Conservation (phyloP, 805 yeast genomes). For the Spathaspora hagerdaliae region DNA sequence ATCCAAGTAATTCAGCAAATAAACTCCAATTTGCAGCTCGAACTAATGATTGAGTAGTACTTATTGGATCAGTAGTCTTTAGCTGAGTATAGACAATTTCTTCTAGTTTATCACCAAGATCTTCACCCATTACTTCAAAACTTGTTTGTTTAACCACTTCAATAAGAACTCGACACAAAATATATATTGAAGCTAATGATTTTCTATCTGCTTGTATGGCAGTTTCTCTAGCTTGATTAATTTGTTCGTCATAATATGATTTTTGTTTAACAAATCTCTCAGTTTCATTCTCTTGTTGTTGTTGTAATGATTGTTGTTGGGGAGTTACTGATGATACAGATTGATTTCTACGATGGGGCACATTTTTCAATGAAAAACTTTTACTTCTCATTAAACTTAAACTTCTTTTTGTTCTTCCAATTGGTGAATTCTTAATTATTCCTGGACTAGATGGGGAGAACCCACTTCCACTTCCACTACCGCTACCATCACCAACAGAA, state of each 20-base stretch:
- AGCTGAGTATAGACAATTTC: constrained; percentile 91
- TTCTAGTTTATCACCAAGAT: constrained; percentile 77
- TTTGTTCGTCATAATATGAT: constrained; percentile 28
- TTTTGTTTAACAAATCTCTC: constrained; percentile 20
- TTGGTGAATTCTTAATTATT: constrained; percentile 8
- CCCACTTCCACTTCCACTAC: neutral
- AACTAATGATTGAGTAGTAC: constrained; percentile 56
- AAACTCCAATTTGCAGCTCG: constrained; percentile 92
- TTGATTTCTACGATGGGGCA: constrained; percentile 44
- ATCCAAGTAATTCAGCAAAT: constrained; percentile 83
- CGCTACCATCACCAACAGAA: neutral
- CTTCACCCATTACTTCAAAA: constrained; percentile 67
- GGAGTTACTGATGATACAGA: constrained; percentile 40
- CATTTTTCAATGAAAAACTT: constrained; percentile 28
- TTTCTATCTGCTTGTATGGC: constrained; percentile 85
- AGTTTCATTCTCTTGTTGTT: neutral
- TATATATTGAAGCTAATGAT: constrained; percentile 80
- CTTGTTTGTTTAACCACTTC: constrained; percentile 90
- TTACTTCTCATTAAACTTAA: constrained; percentile 37
- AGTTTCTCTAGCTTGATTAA: constrained; percentile 49
- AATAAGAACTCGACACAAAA: constrained; percentile 84
- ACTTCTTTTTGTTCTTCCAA: constrained; percentile 31
- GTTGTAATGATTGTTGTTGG: neutral
- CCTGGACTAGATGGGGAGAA: constrained; percentile 12
- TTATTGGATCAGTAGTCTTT: constrained; percentile 81